phyloP scores from a whole-genome alignment of 2,329 filamentous ascomycete genomes.

The Aureobasidium sp. region DNA sequence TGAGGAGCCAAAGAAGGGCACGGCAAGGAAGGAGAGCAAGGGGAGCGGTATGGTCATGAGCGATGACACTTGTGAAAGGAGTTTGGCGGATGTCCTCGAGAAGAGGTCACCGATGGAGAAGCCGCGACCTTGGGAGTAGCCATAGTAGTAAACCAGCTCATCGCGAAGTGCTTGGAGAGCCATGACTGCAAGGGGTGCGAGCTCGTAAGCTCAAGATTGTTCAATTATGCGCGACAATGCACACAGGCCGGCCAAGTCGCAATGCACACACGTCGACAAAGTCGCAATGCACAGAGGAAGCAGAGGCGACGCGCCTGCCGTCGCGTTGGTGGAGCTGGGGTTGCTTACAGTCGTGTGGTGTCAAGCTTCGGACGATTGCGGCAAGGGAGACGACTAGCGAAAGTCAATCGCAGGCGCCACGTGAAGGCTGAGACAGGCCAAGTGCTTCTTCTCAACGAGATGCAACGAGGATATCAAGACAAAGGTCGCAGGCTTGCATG shows the following conservation, averaged over 20 bases:
- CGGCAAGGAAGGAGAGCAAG: conserved; percentile 56
- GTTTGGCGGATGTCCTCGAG: conserved; percentile 22
- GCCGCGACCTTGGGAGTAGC: conserved; percentile 27
- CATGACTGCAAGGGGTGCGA: not conserved
- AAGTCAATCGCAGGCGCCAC: conserved; percentile 1
- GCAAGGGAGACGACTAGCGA: not conserved
- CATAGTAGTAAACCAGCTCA: conserved; percentile 22
- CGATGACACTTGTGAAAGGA: conserved; percentile 25
- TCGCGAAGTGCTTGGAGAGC: conserved; percentile 22
- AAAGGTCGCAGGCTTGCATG: not conserved
- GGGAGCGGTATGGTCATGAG: conserved; percentile 32
- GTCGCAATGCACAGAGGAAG: not conserved
- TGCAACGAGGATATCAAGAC: not conserved
- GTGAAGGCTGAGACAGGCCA: not conserved
- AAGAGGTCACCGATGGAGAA: conserved; percentile 22
- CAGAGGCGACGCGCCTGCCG: not conserved
- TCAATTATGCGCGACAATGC: not conserved
- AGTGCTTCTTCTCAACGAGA: not conserved
- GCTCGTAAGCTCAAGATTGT: not conserved
- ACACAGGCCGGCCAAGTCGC: not conserved
- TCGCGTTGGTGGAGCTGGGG: not conserved
- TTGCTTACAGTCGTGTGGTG: not conserved
- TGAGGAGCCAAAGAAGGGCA: conserved; percentile 68
- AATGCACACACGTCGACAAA: not conserved
- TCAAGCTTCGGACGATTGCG: not conserved